Evolutionary conservation across 2,329 filamentous ascomycete genomes (phyloP), one percentile per base, ranked within the genome.

Genomic region (Penicillium sp.): DNA sequence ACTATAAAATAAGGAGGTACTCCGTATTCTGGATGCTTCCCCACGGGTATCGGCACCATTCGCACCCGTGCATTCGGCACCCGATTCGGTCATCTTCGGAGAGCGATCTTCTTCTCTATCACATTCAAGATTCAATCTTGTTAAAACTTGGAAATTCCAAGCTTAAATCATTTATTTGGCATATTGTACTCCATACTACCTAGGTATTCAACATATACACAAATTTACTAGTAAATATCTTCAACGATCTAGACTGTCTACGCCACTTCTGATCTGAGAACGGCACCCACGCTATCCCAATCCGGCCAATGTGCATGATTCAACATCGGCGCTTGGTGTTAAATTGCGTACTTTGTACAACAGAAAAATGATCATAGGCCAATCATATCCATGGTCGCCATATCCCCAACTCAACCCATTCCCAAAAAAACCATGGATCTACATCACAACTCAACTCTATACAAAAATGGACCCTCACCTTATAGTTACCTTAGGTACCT

Each of bases 231-330:
- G 23, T 23, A 23, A 23, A 23, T 23, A 23, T 5, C 23, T 23
- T 23, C 23, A 23, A 23, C 1, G 23, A 23, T 23, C 23, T 23
- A 23, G 23, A 23, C 23, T 23, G 23, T 23, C 4, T 31, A 44
- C 53, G 53, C 36, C 53, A 43, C 23, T 23, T 8, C 29, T 16
- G 36, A 55, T 34, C 29, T 16, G 25, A 23, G 40, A 23, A 50
- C 44, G 53, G 46, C 46, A 16, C 31, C 13, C 21, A 33, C 53
- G 47, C 47, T 55, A 55, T 51, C 25, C 53, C 25, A 16, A 43
- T 55, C 33, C 16, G 29, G 46, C 23, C 23, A 16, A 15, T 43
- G 5, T 55, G 39, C 53, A 55, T 43, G 15, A 55, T 51, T 55
- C 53, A 55, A 55, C 53, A 41, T 54, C 36, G 13, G 16, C 46